Percentiles rank a stretch among this genome's conserved stretches.
These are phyloP conservation scores for Salix udensis DNA, from an alignment of 345 rosid species.

Conservation along the genomic window DNA sequence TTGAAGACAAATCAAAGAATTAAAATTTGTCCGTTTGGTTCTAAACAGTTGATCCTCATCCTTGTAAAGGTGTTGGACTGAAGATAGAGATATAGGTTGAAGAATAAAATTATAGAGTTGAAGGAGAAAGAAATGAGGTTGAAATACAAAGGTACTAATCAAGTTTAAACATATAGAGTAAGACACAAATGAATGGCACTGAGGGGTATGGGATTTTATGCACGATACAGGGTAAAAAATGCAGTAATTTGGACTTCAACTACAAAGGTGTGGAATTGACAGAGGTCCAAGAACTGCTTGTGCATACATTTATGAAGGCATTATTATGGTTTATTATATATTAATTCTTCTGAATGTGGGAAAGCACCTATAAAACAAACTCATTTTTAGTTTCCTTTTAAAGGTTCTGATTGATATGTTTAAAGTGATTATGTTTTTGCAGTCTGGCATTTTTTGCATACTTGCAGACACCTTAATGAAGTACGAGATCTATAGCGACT, in stretches of 20 bases:
- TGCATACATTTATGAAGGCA: not conserved
- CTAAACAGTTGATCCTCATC: not conserved
- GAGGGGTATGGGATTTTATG: not conserved
- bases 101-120: not conserved
- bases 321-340: not conserved
- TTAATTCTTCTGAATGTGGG: not conserved
- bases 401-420: not conserved
- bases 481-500: slow-evolving; percentile 66
- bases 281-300: not conserved
- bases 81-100: not conserved
- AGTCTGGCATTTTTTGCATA: slow-evolving; percentile 62
- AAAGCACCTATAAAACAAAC: not conserved
- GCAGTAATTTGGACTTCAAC: not conserved
- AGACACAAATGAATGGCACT: not conserved
- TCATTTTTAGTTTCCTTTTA: not conserved
- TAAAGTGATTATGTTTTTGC: slow-evolving; percentile 20
- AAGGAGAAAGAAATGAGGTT: not conserved
- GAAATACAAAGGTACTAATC: not conserved
- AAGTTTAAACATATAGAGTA: not conserved
- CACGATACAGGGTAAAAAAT: not conserved
- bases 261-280: not conserved
- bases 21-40: not conserved
- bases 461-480: slow-evolving; percentile 59
- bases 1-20: not conserved
- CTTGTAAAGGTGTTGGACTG: not conserved